These are phyloP conservation scores for Caloboletus firmus DNA, from an alignment of 1,284 basidiomycete genomes.

Conservation along the genomic window DNA sequence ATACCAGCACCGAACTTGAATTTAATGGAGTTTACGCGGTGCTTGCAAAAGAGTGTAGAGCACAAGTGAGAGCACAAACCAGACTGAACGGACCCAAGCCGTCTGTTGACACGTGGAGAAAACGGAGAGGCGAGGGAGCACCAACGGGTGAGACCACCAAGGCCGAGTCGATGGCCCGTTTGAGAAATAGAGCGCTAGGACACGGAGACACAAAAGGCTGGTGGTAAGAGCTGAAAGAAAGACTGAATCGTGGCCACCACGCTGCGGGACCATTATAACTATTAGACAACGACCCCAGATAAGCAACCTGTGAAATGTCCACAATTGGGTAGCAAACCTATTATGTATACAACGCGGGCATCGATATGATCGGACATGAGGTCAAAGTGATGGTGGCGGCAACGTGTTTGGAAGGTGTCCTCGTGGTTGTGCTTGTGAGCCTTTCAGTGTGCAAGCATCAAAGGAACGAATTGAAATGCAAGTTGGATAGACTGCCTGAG, in stretches of 20 bases:
- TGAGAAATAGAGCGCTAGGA: background rate
- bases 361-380: constrained; percentile 33
- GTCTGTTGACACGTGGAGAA: constrained; percentile 1
- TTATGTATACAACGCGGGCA: constrained; percentile 14
- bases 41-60: constrained; percentile 19
- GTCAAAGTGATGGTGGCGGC: constrained; percentile 6
- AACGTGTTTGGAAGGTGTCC: constrained; percentile 25
- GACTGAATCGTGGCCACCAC: constrained; percentile 16
- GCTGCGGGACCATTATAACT: constrained; percentile 12
- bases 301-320: constrained; percentile 4
- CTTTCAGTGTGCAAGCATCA: background rate
- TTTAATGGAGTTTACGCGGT: background rate
- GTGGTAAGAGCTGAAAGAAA: constrained; percentile 11
- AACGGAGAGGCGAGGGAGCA: background rate
- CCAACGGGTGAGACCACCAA: background rate
- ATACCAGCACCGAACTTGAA: constrained; percentile 1
- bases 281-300: constrained; percentile 3
- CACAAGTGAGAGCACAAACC: background rate
- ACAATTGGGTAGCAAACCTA: constrained; percentile 7
- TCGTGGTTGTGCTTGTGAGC: background rate
- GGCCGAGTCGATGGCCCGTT: background rate
- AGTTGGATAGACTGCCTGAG: background rate
- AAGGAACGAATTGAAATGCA: background rate
- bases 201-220: background rate
- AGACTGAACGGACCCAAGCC: constrained; percentile 9